These are phyloP conservation scores for Blastobotrys parvus DNA, from an alignment of 805 yeast genomes.

Conservation along the genomic window DNA sequence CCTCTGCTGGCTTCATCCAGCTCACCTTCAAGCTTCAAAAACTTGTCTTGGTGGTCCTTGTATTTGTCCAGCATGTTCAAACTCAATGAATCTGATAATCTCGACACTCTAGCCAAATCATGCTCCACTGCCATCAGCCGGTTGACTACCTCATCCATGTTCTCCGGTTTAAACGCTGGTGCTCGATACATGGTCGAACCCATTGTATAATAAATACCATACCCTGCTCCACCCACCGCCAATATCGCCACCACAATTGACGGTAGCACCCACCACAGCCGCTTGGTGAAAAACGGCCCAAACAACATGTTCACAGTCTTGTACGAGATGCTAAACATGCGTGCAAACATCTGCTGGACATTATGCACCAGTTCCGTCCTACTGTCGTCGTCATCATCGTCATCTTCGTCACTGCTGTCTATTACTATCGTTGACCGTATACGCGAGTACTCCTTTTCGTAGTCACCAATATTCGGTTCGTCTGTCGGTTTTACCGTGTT, in stretches of 20 bases:
- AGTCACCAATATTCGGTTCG: background rate
- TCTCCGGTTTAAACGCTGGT: conserved; percentile 11
- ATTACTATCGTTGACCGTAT: background rate
- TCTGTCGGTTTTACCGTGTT: background rate
- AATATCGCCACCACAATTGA: background rate
- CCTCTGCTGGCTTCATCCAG: conserved; percentile 1
- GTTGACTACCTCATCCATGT: conserved; percentile 8
- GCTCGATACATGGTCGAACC: background rate
- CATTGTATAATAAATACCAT: background rate
- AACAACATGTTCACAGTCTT: background rate
- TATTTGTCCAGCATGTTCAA: background rate
- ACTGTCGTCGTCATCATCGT: conserved; percentile 4
- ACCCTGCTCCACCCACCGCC: background rate
- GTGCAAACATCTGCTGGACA: background rate
- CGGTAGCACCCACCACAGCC: conserved; percentile 1
- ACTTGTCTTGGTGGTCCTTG: background rate
- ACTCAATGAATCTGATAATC: background rate
- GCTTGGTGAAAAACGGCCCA: background rate
- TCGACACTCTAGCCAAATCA: conserved; percentile 6
- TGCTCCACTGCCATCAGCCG: conserved; percentile 14
- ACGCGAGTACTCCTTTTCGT: background rate
- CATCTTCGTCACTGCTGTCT: background rate
- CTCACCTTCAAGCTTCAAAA: conserved; percentile 2
- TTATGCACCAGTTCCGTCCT: conserved; percentile 1
- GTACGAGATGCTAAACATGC: background rate